Percentiles rank a stretch among this genome's conserved stretches.
Conservation (phyloP, 495 filamentous ascomycete genomes). For the Penicillium flavigenum region DNA sequence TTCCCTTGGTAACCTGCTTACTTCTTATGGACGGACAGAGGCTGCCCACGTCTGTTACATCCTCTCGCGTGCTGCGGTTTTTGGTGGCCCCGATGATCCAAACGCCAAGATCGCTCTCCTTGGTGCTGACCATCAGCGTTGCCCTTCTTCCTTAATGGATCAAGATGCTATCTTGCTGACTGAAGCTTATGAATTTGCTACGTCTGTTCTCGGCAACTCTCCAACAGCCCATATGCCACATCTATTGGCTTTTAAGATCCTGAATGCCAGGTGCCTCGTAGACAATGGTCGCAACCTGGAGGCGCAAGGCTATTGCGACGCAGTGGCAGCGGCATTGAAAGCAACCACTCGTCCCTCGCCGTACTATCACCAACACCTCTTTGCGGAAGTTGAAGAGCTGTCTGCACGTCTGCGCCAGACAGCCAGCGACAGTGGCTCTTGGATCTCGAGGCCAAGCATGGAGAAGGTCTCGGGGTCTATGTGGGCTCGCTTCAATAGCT, state of each 20-base stretch:
- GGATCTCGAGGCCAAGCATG: conserved; percentile 93
- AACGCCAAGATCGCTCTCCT: conserved; percentile 76
- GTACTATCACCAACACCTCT: conserved; percentile 76
- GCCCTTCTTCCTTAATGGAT: conserved; percentile 68
- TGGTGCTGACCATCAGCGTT: conserved; percentile 72
- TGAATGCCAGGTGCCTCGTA: conserved; percentile 79
- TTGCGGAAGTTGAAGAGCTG: conserved; percentile 77
- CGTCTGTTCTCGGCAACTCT: conserved; percentile 60
- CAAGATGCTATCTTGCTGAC: conserved; percentile 83
- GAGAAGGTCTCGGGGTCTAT: conserved; percentile 87
- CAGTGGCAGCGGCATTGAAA: conserved; percentile 74
- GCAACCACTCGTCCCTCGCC: conserved; percentile 78
- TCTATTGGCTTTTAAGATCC: conserved; percentile 82
- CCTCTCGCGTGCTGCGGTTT: conserved; percentile 59
- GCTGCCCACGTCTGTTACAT: conserved; percentile 88
- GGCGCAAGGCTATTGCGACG: conserved; percentile 88
- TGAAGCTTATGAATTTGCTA: conserved; percentile 88
- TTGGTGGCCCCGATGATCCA: conserved; percentile 82
- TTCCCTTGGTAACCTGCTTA: conserved; percentile 79
- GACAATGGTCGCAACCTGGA: conserved; percentile 79
- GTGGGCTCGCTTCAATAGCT: conserved; percentile 89
- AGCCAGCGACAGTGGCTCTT: conserved; percentile 68
- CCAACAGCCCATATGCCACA: conserved; percentile 69
- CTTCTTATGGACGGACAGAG: conserved; percentile 81
- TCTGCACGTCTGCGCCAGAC: conserved; percentile 78